A percentile compares a stretch with the other conserved stretches of the same genome.
phyloP scores from a whole-genome alignment of 768 basidiomycete genomes.

The Chalciporus pseudorubinellus region DNA sequence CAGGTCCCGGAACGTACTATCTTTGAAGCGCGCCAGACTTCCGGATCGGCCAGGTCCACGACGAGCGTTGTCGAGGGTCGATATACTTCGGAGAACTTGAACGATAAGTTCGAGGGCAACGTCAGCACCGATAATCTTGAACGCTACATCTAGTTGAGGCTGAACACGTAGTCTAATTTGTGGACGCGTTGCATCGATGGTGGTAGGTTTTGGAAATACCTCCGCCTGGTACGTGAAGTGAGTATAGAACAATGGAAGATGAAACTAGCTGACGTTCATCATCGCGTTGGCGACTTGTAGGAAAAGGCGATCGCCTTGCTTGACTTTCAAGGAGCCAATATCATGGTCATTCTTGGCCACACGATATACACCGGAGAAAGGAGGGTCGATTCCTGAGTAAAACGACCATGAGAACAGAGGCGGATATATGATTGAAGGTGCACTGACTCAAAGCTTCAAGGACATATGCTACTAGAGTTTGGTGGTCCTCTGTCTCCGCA shows the following conservation, averaged over 20 bases:
- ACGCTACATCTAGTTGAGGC: slow-evolving; percentile 48
- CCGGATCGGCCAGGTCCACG: slow-evolving; percentile 73
- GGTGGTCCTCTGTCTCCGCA: slow-evolving; percentile 34
- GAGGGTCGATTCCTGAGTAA: slow-evolving; percentile 62
- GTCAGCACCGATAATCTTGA: slow-evolving; percentile 49
- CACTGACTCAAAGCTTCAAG: slow-evolving; percentile 68
- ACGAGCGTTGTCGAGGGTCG: slow-evolving; percentile 53
- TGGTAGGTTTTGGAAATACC: slow-evolving; percentile 48
- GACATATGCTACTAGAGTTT: slow-evolving; percentile 51
- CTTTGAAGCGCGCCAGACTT: slow-evolving; percentile 54
- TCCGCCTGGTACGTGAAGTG: slow-evolving; percentile 18
- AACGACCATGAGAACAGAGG: slow-evolving; percentile 4
- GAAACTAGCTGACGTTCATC: slow-evolving; percentile 28
- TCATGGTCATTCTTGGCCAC: slow-evolving; percentile 45
- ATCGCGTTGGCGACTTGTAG: slow-evolving; percentile 58
- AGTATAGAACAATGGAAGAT: too few relatives aligned
- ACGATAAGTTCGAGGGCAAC: slow-evolving; percentile 58
- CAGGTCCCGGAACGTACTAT: slow-evolving; percentile 45
- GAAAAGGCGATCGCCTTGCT: slow-evolving; percentile 57
- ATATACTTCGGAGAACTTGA: slow-evolving; percentile 66
- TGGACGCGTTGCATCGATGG: slow-evolving; percentile 44
- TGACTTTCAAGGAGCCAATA: slow-evolving; percentile 41
- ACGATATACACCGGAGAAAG: slow-evolving; percentile 68
- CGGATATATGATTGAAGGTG: neutral
- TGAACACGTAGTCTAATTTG: slow-evolving; percentile 44